phyloP scores from a whole-genome alignment of 352 stramenopile genomes.

The Discostella stelligera region DNA sequence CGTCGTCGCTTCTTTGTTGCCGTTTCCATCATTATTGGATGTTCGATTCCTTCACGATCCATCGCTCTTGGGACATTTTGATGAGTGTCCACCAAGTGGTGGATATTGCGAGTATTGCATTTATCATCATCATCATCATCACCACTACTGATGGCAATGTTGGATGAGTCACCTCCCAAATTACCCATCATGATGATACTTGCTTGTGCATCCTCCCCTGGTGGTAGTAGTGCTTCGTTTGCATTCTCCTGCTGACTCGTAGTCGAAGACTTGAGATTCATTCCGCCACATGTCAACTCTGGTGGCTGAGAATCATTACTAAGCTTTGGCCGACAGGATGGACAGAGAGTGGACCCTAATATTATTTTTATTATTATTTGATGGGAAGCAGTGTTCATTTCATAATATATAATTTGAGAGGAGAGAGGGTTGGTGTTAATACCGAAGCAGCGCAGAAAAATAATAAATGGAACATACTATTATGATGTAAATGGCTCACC shows the following conservation, averaged over 20 bases:
- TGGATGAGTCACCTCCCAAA: too few relatives aligned
- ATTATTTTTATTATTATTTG: too few relatives aligned
- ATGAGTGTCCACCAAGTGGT: neutral
- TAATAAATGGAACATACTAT: neutral
- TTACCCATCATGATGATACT: too few relatives aligned
- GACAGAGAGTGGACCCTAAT: slow-evolving; percentile 10
- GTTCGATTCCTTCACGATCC: neutral
- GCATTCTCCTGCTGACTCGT: neutral
- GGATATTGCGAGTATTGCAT: neutral
- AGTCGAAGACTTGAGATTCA: neutral
- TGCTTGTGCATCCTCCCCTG: too few relatives aligned
- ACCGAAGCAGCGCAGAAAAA: neutral
- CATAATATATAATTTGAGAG: too few relatives aligned
- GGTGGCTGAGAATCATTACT: neutral
- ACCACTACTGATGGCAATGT: too few relatives aligned
- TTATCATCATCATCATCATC: neutral
- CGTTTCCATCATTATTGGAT: neutral
- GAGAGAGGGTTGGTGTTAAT: neutral
- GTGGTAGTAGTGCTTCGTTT: too few relatives aligned
- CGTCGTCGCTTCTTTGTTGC: neutral
- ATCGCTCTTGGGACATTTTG: neutral
- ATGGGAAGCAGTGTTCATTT: too few relatives aligned
- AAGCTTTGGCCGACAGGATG: slow-evolving; percentile 5
- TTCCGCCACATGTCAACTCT: slow-evolving; percentile 2
- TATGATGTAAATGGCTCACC: neutral